Base-by-base conservation (phyloP, 768 basidiomycete genomes). In the Suillus brevipes region DNA sequence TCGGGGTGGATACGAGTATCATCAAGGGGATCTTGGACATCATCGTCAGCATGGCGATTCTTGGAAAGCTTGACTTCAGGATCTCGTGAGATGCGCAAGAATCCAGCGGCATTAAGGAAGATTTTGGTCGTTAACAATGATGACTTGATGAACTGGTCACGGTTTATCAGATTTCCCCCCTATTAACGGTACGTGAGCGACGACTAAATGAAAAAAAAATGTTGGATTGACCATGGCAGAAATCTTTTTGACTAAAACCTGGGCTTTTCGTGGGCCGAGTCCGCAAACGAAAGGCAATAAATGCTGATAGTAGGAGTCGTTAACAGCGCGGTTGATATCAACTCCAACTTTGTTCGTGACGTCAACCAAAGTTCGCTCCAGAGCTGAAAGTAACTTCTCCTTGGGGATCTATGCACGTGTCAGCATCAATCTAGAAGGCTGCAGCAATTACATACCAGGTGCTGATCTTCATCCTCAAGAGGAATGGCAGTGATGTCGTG, bases 1-100 rank as follows among this genome's bases (percentile, higher is more conserved):
- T 97, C 94, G 7, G 94, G 94, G 73, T 99, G 97, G 61, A 99
- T 94, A 23, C 97, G 92, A 43, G 96, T 99, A 72, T 89, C 89
- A 73, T 99, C 97, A 61, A 99, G 82, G 5, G 96, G 94, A 75
- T 99, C 97, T 42, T 85, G 86, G 63, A 87, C 83, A 53, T 92
- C 90, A 55, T 87, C 86, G 38, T 89, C 87, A 65, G 79, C 77
- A 59, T 84, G 82, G 43, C 84, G 82, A 52, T 84, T 83, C 76
- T 92, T 92, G 38, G 80, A 71, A 52, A 83, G 81, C 70, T 86
- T 89, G 64, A 83, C 71, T 62, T 89, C 88, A 23, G 82, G 76
- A 70, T 94, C 91, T 62, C 92, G 89, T 14, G 87, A 80, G 66
- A 99, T 96, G 28, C 90, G 89, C 52, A 98, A 80, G 81, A 97